A percentile compares a stretch with the other conserved stretches of the same genome.
Conservation (phyloP, 2,329 filamentous ascomycete genomes). For the Penicillium brasilianum region DNA sequence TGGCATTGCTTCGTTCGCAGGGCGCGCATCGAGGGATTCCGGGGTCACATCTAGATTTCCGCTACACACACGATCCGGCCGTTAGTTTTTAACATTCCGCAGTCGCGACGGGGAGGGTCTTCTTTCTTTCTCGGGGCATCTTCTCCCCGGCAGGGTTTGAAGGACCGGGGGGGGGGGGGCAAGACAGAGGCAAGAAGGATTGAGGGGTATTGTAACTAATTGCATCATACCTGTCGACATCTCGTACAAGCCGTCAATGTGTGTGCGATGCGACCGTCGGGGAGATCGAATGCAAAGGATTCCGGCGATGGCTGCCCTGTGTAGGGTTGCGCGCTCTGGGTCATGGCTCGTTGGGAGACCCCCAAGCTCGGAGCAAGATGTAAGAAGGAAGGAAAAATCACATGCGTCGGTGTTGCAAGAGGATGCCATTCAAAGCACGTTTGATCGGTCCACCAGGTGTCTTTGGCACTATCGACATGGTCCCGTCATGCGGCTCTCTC, state of each 20-base stretch:
- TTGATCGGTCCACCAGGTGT: constrained; percentile 19
- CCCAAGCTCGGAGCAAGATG: constrained; percentile 13
- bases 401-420: constrained; percentile 21
- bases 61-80: constrained; percentile 55
- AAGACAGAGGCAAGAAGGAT: not conserved
- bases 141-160: no score
- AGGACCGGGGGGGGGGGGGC: not conserved
- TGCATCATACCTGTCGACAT: constrained; percentile 53
- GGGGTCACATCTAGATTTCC: constrained; percentile 95
- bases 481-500: constrained; percentile 17
- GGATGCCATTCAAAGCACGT: constrained; percentile 17
- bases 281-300: constrained; percentile 33
- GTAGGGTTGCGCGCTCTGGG: constrained; percentile 28
- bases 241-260: constrained; percentile 57
- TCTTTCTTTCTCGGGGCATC: not conserved
- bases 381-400: constrained; percentile 20
- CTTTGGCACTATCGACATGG: constrained; percentile 27
- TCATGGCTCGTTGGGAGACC: constrained; percentile 26
- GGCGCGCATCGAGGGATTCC: constrained; percentile 88
- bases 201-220: not conserved
- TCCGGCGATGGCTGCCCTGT: constrained; percentile 31
- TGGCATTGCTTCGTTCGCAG: constrained; percentile 87
- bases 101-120: not conserved
- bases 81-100: constrained; percentile 14
- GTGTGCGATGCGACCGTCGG: constrained; percentile 50